Conservation (phyloP, 1,284 basidiomycete species). For the Malassezia caprae region DNA sequence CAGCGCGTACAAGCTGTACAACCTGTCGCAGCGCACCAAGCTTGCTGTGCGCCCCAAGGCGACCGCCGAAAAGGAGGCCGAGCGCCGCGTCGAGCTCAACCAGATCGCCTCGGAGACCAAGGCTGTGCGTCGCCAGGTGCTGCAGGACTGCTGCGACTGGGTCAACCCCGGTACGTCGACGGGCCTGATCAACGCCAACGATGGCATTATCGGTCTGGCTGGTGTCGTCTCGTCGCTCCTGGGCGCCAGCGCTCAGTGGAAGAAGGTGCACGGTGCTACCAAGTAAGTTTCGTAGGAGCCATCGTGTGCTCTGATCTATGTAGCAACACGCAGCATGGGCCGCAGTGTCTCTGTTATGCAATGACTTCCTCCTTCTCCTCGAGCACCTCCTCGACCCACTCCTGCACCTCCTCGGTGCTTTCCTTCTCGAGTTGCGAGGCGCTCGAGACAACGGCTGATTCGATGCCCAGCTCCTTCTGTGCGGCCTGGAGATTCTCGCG, state of each 20-base stretch:
- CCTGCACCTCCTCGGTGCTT: conserved; percentile 44
- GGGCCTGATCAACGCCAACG: conserved; percentile 68
- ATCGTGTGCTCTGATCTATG: background rate
- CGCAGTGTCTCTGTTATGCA: background rate
- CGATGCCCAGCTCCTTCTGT: conserved; percentile 24
- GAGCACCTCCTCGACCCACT: conserved; percentile 48
- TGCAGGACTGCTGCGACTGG: conserved; percentile 69
- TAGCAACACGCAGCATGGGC: background rate
- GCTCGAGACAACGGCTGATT: conserved; percentile 19
- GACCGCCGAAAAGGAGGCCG: conserved; percentile 61
- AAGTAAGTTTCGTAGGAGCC: conserved; percentile 19
- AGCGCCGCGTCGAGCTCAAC: conserved; percentile 58
- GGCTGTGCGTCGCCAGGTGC: conserved; percentile 64
- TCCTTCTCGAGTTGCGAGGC: conserved; percentile 37
- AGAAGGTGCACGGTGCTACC: conserved; percentile 43
- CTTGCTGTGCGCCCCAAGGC: conserved; percentile 29
- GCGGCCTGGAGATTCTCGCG: conserved; percentile 31
- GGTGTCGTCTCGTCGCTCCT: conserved; percentile 40
- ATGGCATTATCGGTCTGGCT: conserved; percentile 55
- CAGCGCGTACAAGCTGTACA: conserved; percentile 44
- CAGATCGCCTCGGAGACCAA: conserved; percentile 59
- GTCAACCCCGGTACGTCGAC: conserved; percentile 80
- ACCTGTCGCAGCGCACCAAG: conserved; percentile 33
- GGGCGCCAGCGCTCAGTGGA: conserved; percentile 45
- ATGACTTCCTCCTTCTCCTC: conserved; percentile 43